These are phyloP conservation scores for Pelargonium hybrid DNA, from an alignment of 441 rosid genomes.

Conservation along the genomic window DNA sequence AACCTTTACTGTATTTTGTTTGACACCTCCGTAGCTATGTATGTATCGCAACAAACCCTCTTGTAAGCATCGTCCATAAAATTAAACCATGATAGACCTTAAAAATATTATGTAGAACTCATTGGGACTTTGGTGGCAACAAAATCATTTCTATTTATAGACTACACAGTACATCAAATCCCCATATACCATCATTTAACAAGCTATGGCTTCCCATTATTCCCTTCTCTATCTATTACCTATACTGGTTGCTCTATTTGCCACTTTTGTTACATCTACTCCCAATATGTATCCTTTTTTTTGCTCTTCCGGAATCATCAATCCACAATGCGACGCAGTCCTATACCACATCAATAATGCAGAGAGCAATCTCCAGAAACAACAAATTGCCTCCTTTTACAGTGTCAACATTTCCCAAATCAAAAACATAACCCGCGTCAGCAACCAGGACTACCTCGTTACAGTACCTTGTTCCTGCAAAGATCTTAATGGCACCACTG, in stretches of 20 bases:
- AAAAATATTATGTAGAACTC: too few relatives aligned
- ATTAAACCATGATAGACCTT: too few relatives aligned
- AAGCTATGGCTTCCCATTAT: conserved; percentile 21
- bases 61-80: too few relatives aligned
- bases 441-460: conserved; percentile 32
- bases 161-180: not conserved
- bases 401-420: conserved; percentile 24
- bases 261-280: not conserved
- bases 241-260: conserved; percentile 10
- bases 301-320: conserved; percentile 20
- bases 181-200: conserved; percentile 5
- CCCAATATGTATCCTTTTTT: conserved; percentile 21
- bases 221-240: conserved; percentile 14
- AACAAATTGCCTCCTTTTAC: conserved; percentile 31
- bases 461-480: conserved; percentile 40
- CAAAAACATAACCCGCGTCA: conserved; percentile 14
- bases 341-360: conserved; percentile 30
- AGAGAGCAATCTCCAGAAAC: conserved; percentile 2
- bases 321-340: conserved; percentile 27
- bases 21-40: too few relatives aligned
- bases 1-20: too few relatives aligned
- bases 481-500: conserved; percentile 19
- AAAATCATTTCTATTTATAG: not conserved
- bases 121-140: too few relatives aligned
- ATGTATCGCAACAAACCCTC: too few relatives aligned